Evolutionary conservation across 2,329 filamentous ascomycete genomes (phyloP).

Genomic region (Pestalotiopsis sp.): DNA sequence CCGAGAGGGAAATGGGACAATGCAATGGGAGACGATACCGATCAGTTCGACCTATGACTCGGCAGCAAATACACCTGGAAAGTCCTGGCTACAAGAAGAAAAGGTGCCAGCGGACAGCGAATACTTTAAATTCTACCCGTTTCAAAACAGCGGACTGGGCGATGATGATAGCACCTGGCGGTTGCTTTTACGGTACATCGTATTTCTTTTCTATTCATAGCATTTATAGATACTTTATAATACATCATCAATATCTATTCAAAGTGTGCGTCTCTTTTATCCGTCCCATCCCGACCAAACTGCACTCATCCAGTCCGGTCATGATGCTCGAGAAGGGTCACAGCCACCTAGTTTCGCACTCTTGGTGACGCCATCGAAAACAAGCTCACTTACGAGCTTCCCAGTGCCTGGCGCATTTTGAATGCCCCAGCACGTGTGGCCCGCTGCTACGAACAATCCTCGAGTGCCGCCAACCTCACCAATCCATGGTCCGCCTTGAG

Average conservation of each 20-base stretch:
- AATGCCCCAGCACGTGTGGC: constrained; percentile 82
- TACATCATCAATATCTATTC: background rate
- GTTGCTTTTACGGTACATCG: background rate
- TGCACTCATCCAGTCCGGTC: constrained; percentile 21
- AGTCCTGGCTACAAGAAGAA: constrained; percentile 19
- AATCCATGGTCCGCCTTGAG: constrained; percentile 70
- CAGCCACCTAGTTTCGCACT: constrained; percentile 57
- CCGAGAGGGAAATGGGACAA: constrained; percentile 39
- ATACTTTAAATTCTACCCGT: background rate
- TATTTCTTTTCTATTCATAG: constrained; percentile 1
- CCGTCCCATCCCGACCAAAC: background rate
- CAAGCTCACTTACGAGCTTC: constrained; percentile 63
- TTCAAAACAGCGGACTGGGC: background rate
- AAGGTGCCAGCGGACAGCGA: background rate
- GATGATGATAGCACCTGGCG: background rate
- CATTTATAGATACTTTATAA: background rate
- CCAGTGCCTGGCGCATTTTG: constrained; percentile 77
- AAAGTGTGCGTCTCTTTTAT: background rate
- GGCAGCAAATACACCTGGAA: constrained; percentile 28
- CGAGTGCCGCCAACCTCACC: constrained; percentile 61
- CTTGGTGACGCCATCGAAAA: constrained; percentile 60
- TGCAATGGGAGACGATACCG: constrained; percentile 32
- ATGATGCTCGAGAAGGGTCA: constrained; percentile 50
- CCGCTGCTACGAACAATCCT: constrained; percentile 68
- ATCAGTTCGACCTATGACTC: constrained; percentile 33